A percentile compares a stretch with the other conserved stretches of the same genome.
These are phyloP conservation scores for Diaporthe ampelina DNA, from an alignment of 2,329 filamentous ascomycete genomes.

Conservation along the genomic window DNA sequence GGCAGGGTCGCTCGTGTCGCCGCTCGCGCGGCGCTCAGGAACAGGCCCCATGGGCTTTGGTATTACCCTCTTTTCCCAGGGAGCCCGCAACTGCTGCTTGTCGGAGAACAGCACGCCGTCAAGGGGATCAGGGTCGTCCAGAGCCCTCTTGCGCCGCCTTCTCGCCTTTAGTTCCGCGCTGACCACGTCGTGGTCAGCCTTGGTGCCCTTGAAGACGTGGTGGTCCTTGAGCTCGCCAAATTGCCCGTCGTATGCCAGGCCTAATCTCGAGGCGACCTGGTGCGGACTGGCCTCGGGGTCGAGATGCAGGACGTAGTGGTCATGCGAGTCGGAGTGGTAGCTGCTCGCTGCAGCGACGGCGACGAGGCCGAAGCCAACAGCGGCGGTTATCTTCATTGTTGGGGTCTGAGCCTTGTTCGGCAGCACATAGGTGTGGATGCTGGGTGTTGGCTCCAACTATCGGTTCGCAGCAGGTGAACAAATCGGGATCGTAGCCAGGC, in stretches of 20 bases:
- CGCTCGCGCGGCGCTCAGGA: slow-evolving; percentile 35
- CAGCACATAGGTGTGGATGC: slow-evolving; percentile 20
- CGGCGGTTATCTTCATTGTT: slow-evolving; percentile 62
- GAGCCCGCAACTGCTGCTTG: slow-evolving; percentile 73
- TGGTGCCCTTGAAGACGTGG: slow-evolving; percentile 85
- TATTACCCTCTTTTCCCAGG: slow-evolving; percentile 66
- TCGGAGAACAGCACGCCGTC: slow-evolving; percentile 83
- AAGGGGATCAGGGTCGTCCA: slow-evolving; percentile 69
- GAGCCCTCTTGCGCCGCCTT: slow-evolving; percentile 72
- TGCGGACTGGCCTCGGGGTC: slow-evolving; percentile 74
- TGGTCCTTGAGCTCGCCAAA: slow-evolving; percentile 85
- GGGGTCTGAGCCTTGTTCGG: slow-evolving; percentile 5
- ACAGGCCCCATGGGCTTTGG: slow-evolving; percentile 54
- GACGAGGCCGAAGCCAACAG: slow-evolving; percentile 65
- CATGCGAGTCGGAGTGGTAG: slow-evolving; percentile 80
- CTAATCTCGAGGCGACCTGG: slow-evolving; percentile 79
- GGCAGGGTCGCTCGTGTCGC: slow-evolving; percentile 46
- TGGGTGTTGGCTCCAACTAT: slow-evolving; percentile 7
- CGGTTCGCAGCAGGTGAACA: background rate
- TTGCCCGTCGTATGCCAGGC: slow-evolving; percentile 83
- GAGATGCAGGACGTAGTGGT: slow-evolving; percentile 97
- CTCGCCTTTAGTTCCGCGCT: slow-evolving; percentile 65
- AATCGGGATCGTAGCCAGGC: background rate
- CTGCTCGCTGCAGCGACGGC: slow-evolving; percentile 63
- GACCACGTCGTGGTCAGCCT: slow-evolving; percentile 72